A percentile compares a stretch with the other conserved stretches of the same genome.
phyloP scores from a whole-genome alignment of 257 asterid genomes.

The Craterostigma plantagineum region DNA sequence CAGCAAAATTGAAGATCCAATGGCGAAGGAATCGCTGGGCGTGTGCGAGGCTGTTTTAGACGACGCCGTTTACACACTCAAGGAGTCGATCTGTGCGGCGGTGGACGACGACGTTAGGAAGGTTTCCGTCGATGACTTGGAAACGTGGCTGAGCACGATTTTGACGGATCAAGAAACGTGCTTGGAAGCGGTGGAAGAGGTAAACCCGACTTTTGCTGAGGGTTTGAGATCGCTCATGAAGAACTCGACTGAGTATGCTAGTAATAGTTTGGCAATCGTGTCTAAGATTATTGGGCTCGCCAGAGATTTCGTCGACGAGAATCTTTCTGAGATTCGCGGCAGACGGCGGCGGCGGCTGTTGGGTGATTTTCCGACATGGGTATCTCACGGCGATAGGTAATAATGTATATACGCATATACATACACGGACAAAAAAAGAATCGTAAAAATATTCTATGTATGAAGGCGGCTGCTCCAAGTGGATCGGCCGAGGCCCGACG shows the following conservation, averaged over 20 bases:
- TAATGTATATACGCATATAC: no score
- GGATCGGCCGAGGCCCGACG: conserved; percentile 20
- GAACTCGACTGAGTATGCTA: conserved; percentile 43
- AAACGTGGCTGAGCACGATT: conserved; percentile 66
- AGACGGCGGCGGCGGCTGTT: conserved; percentile 3
- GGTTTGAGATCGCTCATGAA: conserved; percentile 24
- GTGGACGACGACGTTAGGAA: conserved; percentile 8
- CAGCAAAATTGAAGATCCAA: conserved; percentile 9
- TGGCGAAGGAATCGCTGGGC: conserved; percentile 21
- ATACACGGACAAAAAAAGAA: no score
- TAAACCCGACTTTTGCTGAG: conserved; percentile 25
- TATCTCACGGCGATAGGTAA: conserved; percentile 25
- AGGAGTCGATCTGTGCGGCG: conserved; percentile 27
- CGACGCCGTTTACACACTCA: conserved; percentile 46
- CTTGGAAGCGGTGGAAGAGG: conserved; percentile 49
- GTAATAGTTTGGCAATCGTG: conserved; percentile 72
- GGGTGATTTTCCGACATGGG: conserved; percentile 37
- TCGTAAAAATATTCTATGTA: no score
- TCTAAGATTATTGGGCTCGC: conserved; percentile 22
- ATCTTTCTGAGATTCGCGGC: conserved; percentile 25
- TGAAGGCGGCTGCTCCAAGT: conserved; percentile 28
- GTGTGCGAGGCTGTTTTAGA: conserved; percentile 37
- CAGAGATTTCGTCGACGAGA: conserved; percentile 20
- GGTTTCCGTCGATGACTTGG: conserved; percentile 1
- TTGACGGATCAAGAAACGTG: conserved; percentile 67